Percentiles rank a stretch among this genome's conserved stretches.
Conservation (phyloP, 1,284 basidiomycete genomes). For the Sphaerobolus stellatus region DNA sequence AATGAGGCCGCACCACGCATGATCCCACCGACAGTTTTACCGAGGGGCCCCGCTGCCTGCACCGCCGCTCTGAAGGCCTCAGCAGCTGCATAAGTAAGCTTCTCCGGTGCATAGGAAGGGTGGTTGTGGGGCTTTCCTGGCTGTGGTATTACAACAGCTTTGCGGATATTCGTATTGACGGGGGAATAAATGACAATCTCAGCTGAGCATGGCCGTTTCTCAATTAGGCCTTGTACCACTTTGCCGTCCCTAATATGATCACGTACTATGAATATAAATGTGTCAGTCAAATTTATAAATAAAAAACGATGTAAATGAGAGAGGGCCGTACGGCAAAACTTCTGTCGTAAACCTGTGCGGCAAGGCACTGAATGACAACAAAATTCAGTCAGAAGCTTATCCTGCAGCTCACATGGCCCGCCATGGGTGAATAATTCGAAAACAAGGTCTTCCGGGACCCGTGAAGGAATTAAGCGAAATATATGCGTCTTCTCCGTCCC, state of each 20-base stretch:
- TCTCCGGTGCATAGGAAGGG: not conserved
- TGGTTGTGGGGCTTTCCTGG: not conserved
- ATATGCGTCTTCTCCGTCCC: not conserved
- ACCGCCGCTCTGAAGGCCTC: not conserved
- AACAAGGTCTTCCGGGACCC: not conserved
- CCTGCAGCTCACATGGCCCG: too few species aligned
- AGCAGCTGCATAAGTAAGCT: not conserved
- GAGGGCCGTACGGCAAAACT: too few species aligned
- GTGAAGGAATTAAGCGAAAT: not conserved
- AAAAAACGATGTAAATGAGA: too few species aligned
- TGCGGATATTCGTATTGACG: conserved; percentile 4
- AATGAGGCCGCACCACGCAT: too few species aligned
- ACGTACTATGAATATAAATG: conserved; percentile 1
- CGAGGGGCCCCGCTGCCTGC: not conserved
- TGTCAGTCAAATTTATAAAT: too few species aligned
- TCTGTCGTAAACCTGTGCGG: too few species aligned
- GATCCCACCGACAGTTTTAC: not conserved
- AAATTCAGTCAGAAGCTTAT: too few species aligned
- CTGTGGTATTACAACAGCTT: conserved; percentile 8
- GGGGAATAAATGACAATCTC: conserved; percentile 7
- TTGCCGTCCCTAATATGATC: conserved; percentile 6
- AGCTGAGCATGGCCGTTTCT: conserved; percentile 8
- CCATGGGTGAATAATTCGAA: not conserved
- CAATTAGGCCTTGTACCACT: conserved; percentile 4
- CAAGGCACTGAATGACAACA: too few species aligned